Conservation (phyloP, 441 rosid species). For the Lepidium campestre region DNA sequence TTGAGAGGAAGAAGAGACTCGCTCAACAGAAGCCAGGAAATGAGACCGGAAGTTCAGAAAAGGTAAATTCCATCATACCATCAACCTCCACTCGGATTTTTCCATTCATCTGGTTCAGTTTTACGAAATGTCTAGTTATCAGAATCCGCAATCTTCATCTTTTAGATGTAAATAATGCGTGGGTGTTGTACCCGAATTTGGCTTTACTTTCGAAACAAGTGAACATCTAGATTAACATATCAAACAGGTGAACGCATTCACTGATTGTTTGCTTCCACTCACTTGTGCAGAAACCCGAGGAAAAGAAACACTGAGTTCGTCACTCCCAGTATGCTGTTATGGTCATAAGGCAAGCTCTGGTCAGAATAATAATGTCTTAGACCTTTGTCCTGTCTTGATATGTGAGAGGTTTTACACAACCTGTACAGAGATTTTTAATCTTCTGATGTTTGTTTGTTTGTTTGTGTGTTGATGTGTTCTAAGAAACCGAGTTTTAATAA, state of each 20-base stretch:
- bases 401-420: neutral
- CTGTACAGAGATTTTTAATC: neutral
- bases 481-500: constrained; percentile 1
- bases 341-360: constrained; percentile 10
- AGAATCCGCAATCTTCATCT: neutral
- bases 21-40: constrained; percentile 50
- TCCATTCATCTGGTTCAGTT: neutral
- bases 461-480: no score
- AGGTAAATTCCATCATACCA: constrained; percentile 37
- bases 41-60: constrained; percentile 46
- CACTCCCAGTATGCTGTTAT: neutral
- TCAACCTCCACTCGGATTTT: neutral
- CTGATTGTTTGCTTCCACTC: neutral
- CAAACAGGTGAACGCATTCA: neutral
- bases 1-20: constrained; percentile 57
- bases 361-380: constrained; percentile 9
- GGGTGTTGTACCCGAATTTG: neutral
- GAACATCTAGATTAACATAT: neutral
- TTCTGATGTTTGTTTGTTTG: constrained; percentile 13
- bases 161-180: neutral
- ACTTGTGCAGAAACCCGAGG: constrained; percentile 21
- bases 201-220: neutral
- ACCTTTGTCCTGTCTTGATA: constrained; percentile 8
- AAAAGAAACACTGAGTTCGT: constrained; percentile 16
- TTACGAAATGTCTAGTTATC: neutral